Conservation (phyloP, 306 rosid species). For the Crotalaria pallida region DNA sequence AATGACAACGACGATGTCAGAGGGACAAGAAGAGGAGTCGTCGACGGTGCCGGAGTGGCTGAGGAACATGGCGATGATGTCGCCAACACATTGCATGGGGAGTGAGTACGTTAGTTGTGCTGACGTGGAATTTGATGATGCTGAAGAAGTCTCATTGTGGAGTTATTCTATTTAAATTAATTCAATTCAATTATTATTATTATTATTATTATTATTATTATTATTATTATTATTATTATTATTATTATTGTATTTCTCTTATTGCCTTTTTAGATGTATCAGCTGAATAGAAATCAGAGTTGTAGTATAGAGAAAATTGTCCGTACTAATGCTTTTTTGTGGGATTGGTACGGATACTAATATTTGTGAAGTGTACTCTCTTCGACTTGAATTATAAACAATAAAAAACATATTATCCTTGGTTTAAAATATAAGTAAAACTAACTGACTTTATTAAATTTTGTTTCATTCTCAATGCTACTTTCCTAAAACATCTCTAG, state of each 20-base stretch:
- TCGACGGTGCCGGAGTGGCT: slow-evolving; percentile 48
- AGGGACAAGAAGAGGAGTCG: slow-evolving; percentile 24
- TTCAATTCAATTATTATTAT: too few species aligned
- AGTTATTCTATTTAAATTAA: slow-evolving; percentile 31
- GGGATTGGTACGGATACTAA: background rate
- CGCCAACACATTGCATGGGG: slow-evolving; percentile 37
- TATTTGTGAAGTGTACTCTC: background rate
- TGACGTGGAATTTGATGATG: slow-evolving; percentile 37
- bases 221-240: too few species aligned
- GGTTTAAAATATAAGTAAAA: too few species aligned
- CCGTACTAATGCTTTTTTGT: slow-evolving; percentile 2
- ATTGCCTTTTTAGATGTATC: too few species aligned
- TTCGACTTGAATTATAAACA: too few species aligned
- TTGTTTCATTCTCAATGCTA: too few species aligned
- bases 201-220: too few species aligned
- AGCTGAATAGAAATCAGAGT: too few species aligned
- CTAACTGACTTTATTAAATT: too few species aligned
- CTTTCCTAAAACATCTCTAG: too few species aligned
- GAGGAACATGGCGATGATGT: slow-evolving; percentile 47
- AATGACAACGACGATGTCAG: slow-evolving; percentile 4
- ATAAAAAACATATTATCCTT: too few species aligned
- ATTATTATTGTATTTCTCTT: too few species aligned
- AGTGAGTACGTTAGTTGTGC: slow-evolving; percentile 9
- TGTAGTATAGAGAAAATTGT: background rate
- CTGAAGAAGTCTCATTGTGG: slow-evolving; percentile 56